These are phyloP conservation scores for Tetrahymena borealis DNA, from an alignment of 73 alveolate genomes.

Conservation along the genomic window DNA sequence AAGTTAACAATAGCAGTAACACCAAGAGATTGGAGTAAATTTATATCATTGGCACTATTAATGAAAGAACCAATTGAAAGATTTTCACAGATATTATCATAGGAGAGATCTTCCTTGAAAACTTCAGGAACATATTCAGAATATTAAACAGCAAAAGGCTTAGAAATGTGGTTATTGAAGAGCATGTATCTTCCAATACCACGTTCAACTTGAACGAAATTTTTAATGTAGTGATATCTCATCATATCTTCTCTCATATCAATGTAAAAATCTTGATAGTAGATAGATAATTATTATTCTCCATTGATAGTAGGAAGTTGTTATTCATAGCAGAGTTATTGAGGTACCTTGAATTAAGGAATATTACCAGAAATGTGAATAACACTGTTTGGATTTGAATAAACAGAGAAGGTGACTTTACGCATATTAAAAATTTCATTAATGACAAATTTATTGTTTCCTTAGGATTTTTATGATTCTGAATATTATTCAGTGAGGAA, in stretches of 20 bases:
- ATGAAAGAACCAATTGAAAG: background rate
- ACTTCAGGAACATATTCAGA: background rate
- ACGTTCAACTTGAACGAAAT: background rate
- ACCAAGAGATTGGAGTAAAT: background rate
- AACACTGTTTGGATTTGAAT: background rate
- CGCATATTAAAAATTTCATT: background rate
- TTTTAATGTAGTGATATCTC: background rate
- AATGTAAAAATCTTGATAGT: background rate
- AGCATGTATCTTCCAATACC: background rate
- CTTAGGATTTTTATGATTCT: background rate
- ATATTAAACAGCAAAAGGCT: background rate
- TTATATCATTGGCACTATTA: background rate
- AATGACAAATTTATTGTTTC: background rate
- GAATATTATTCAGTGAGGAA: background rate
- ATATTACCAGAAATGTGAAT: background rate
- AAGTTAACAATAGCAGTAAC: background rate
- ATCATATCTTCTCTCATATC: constrained; percentile 1
- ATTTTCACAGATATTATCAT: background rate
- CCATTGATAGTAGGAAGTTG: background rate
- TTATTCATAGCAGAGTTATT: background rate
- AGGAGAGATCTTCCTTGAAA: background rate
- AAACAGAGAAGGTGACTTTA: background rate
- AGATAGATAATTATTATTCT: background rate
- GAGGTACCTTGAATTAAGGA: background rate
- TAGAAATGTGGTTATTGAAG: background rate